These are phyloP conservation scores for Amesomyces nigricolor DNA, from an alignment of 2,329 filamentous ascomycete genomes.

Conservation along the genomic window DNA sequence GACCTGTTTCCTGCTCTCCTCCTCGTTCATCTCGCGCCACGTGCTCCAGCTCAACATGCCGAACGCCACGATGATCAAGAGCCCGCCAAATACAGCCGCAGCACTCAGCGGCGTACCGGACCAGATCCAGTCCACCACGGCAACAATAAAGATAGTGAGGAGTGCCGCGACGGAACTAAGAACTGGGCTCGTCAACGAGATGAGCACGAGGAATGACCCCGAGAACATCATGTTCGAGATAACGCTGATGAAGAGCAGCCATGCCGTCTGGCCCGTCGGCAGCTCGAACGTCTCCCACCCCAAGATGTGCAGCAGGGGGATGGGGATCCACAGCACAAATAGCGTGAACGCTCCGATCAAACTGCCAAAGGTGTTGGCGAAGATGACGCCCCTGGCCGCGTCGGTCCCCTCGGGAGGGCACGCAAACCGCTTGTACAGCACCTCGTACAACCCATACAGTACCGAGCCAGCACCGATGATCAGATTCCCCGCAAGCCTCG, in stretches of 20 bases:
- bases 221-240: slow-evolving; percentile 88
- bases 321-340: slow-evolving; percentile 81
- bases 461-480: slow-evolving; percentile 88
- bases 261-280: slow-evolving; percentile 70
- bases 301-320: slow-evolving; percentile 74
- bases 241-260: slow-evolving; percentile 74
- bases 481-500: slow-evolving; percentile 76
- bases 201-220: slow-evolving; percentile 86
- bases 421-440: slow-evolving; percentile 87
- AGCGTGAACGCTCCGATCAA: slow-evolving; percentile 85
- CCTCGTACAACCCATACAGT: slow-evolving; percentile 94
- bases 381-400: slow-evolving; percentile 85
- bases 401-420: slow-evolving; percentile 87
- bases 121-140: slow-evolving; percentile 80
- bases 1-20: slow-evolving; percentile 56
- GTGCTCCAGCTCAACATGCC: slow-evolving; percentile 84
- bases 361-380: slow-evolving; percentile 87
- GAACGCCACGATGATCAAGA: slow-evolving; percentile 85
- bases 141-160: slow-evolving; percentile 94
- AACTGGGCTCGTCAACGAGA: slow-evolving; percentile 87
- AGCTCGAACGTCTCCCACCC: slow-evolving; percentile 79
- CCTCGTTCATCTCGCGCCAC: slow-evolving; percentile 87
- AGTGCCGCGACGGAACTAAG: slow-evolving; percentile 87
- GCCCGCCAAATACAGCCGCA: slow-evolving; percentile 74
- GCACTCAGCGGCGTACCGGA: slow-evolving; percentile 70